Evolutionary conservation across 495 filamentous ascomycete species (phyloP).

Genomic region (Trypethelium eluteriae): DNA sequence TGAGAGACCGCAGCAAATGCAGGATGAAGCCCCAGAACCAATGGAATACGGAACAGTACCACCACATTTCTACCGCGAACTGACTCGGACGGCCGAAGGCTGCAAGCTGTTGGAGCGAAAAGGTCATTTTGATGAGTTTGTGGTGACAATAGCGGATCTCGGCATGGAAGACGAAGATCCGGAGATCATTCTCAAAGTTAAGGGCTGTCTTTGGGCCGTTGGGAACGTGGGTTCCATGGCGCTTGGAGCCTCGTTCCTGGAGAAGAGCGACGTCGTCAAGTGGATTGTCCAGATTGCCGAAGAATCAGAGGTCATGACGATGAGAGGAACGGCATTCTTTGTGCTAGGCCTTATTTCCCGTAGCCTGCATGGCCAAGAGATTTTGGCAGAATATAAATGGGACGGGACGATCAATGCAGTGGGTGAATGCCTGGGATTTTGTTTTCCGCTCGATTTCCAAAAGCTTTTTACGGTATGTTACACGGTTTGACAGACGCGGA

Average conservation of each 20-base stretch:
- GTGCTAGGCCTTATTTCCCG: slow-evolving; percentile 87
- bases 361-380: slow-evolving; percentile 85
- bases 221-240: slow-evolving; percentile 99
- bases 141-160: slow-evolving; percentile 74
- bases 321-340: slow-evolving; percentile 93
- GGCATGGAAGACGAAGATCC: slow-evolving; percentile 73
- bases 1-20: slow-evolving; percentile 42
- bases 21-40: slow-evolving; percentile 51
- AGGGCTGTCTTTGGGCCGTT: slow-evolving; percentile 94
- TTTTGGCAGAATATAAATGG: slow-evolving; percentile 80
- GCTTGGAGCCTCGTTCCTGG: slow-evolving; percentile 85
- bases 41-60: slow-evolving; percentile 65
- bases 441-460: slow-evolving; percentile 69
- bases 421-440: slow-evolving; percentile 77
- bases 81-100: slow-evolving; percentile 85
- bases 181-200: slow-evolving; percentile 86
- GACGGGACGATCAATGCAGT: slow-evolving; percentile 78
- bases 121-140: slow-evolving; percentile 92
- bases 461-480: slow-evolving; percentile 61
- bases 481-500: neutral
- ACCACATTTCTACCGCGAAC: slow-evolving; percentile 93
- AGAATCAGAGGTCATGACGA: slow-evolving; percentile 74
- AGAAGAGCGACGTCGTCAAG: slow-evolving; percentile 75
- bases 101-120: slow-evolving; percentile 85
- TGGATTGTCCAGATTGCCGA: slow-evolving; percentile 82